Evolutionary conservation across 2,329 filamentous ascomycete species (phyloP).

Genomic region (Podosphaera xanthii): DNA sequence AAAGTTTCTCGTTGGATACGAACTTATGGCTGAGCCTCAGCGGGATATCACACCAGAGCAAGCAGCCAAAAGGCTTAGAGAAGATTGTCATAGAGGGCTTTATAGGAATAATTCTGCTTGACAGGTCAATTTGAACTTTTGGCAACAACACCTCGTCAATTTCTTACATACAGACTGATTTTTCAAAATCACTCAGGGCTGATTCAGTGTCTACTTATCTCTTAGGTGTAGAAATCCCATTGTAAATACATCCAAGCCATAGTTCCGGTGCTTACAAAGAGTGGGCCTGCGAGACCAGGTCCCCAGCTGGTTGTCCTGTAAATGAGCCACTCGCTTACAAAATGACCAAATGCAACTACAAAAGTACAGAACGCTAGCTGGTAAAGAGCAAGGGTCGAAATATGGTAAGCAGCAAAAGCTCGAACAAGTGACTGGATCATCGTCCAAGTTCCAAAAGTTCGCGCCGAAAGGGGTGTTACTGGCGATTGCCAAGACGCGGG

Average conservation of each 20-base stretch:
- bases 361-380: constrained; percentile 42
- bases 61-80: constrained; percentile 53
- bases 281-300: constrained; percentile 30
- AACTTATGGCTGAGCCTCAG: constrained; percentile 94
- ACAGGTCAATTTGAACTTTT: not conserved
- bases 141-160: no score
- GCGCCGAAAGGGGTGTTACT: constrained; percentile 28
- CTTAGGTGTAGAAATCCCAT: constrained; percentile 43
- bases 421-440: constrained; percentile 28
- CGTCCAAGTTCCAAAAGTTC: constrained; percentile 3
- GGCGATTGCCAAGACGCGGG: constrained; percentile 28
- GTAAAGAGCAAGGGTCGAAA: constrained; percentile 33
- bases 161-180: no score
- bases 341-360: constrained; percentile 29
- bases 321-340: constrained; percentile 52
- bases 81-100: constrained; percentile 51
- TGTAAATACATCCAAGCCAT: constrained; percentile 42
- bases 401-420: constrained; percentile 45
- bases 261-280: constrained; percentile 25
- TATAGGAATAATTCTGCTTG: constrained; percentile 38
- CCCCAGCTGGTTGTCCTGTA: constrained; percentile 53
- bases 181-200: no score
- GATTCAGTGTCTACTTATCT: constrained; percentile 2
- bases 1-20: constrained; percentile 92
- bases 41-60: constrained; percentile 95